Percentiles rank a stretch among this genome's conserved stretches.
Conservation (phyloP, 768 basidiomycete species). For the Mycena polygramma region DNA sequence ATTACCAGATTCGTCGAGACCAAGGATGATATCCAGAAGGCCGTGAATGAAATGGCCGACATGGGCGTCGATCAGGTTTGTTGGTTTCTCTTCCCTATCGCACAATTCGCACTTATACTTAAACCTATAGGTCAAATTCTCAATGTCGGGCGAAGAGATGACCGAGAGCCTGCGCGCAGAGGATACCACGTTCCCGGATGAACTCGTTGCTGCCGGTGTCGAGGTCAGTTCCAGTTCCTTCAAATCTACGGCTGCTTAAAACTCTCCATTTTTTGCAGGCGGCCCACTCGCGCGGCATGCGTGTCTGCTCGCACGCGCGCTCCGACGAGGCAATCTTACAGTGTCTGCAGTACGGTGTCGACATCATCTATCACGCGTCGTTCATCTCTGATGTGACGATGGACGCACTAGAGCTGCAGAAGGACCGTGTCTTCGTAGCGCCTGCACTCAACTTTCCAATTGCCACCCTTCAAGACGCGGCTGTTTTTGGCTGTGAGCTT, state of each 20-base stretch:
- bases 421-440: constrained; percentile 49
- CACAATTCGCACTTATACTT: neutral
- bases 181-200: constrained; percentile 50
- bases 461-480: constrained; percentile 43
- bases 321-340: constrained; percentile 50
- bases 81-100: neutral
- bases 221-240: constrained; percentile 34
- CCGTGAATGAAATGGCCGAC: constrained; percentile 43
- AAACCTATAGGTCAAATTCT: constrained; percentile 46
- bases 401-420: constrained; percentile 52
- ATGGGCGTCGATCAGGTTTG: constrained; percentile 28
- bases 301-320: constrained; percentile 53
- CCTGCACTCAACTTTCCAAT: constrained; percentile 49
- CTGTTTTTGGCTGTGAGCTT: constrained; percentile 40
- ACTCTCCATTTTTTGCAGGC: constrained; percentile 14
- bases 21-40: constrained; percentile 44
- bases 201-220: constrained; percentile 49
- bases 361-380: constrained; percentile 45
- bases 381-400: constrained; percentile 53
- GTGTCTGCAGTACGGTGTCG: constrained; percentile 51
- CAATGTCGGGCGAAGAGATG: constrained; percentile 54
- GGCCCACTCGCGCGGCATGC: constrained; percentile 51
- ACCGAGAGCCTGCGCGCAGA: constrained; percentile 51
- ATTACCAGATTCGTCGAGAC: constrained; percentile 50
- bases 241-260: neutral